Base-by-base conservation (phyloP, 202 grass and related monocot genomes). In the Dendrocalamus latiflorus region DNA sequence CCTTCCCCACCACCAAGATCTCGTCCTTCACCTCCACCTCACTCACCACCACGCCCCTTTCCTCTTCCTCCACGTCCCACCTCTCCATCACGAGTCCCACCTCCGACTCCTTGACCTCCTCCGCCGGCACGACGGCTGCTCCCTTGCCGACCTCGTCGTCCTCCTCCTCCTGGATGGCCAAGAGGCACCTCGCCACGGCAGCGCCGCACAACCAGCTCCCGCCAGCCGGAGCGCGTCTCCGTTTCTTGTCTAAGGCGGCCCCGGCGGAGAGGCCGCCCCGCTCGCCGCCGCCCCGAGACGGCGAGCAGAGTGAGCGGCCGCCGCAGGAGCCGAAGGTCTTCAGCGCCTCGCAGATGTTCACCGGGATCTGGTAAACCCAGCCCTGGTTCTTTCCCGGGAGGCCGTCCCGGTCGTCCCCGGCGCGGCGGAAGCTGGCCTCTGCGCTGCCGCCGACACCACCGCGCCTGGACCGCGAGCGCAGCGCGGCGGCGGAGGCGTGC, bases 151-250 rank as follows among this genome's bases (percentile, higher is more conserved):
- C 82, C 7, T 95, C 87, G 3, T 84, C 87, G 0, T 94, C 91
- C 9, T 94, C 89, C 26, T 66, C 68, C 88, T 94, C 91, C 72
- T 90, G 88, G 36, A 95, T 89, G 15, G 87, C 87, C 65, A 98
- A 66, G 42, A 98, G 79, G 85, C 95, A 98, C 83, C 95, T 70
- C 48, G 95, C 93, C 1, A 98, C 78, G 8, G 89, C 89, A 5
- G 88, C 91, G 24, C 95, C 95, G 33, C 95, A 98, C 8, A 94
- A 87, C 88, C 88, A 90, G 20, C 50, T 90, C 1, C 88, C 83
- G 2, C 83, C 73, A 1, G 83, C 30, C 39, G 83, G 78, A 11
- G 79, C 51, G 1, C 88, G 83, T 2, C 88, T 74, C 10, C 88
- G 88, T 61, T 86, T 86, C 83, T 90, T 90, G 51, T 78, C 79